Percentiles rank a stretch among this genome's conserved stretches.
phyloP scores from a whole-genome alignment of 2,329 filamentous ascomycete genomes.

The Ceratocystis cacaofunesta region DNA sequence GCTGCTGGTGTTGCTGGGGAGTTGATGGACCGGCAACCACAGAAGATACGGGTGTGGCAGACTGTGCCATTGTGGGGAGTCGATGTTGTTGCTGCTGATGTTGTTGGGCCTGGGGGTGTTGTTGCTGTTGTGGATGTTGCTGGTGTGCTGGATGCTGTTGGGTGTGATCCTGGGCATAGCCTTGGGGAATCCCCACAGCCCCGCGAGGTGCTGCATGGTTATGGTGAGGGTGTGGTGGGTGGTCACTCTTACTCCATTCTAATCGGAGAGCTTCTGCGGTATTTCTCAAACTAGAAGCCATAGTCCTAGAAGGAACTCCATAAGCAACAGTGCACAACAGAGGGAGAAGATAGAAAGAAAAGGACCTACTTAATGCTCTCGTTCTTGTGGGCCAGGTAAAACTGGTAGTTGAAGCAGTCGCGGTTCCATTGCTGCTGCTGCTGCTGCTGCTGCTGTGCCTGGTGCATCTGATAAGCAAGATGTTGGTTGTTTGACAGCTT shows the following conservation, averaged over 20 bases:
- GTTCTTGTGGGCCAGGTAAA: constrained; percentile 13
- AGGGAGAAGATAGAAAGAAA: neutral
- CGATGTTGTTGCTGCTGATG: constrained; percentile 10
- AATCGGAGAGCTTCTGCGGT: constrained; percentile 10
- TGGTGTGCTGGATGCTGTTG: constrained; percentile 6
- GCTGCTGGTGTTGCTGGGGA: neutral
- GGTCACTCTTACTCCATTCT: constrained; percentile 14
- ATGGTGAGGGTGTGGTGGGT: constrained; percentile 11
- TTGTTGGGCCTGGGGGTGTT: constrained; percentile 5
- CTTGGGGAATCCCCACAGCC: neutral
- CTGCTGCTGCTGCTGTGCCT: constrained; percentile 14
- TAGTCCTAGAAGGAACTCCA: neutral
- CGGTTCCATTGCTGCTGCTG: constrained; percentile 12
- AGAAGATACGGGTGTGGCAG: constrained; percentile 7
- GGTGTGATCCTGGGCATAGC: constrained; percentile 7
- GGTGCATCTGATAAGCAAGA: constrained; percentile 10
- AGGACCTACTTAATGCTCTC: constrained; percentile 13
- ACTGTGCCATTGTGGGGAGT: constrained; percentile 5
- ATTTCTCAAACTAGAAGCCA: constrained; percentile 4
- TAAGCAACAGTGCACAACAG: neutral
- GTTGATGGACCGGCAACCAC: constrained; percentile 7
- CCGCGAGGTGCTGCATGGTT: neutral
- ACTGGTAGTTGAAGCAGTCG: constrained; percentile 11
- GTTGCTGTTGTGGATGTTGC: constrained; percentile 13
- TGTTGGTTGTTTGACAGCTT: constrained; percentile 11